A percentile compares a stretch with the other conserved stretches of the same genome.
These are phyloP conservation scores for Aspergillus luchuensis DNA, from an alignment of 2,329 filamentous ascomycete genomes.

Conservation along the genomic window DNA sequence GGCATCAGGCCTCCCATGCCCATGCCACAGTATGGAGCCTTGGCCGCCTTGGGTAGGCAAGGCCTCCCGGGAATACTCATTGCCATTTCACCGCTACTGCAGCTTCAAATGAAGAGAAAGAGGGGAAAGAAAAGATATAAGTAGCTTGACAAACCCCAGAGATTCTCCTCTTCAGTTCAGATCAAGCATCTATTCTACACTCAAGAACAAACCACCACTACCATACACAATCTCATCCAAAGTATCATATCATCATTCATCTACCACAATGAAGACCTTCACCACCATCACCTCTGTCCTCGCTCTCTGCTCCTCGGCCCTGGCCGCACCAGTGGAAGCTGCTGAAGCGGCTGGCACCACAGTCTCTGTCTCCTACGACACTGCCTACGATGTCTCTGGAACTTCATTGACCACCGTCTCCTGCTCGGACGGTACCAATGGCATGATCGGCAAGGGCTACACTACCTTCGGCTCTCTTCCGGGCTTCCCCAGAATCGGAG, in stretches of 20 bases:
- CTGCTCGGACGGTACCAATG: slow-evolving; percentile 42
- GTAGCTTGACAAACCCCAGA: neutral
- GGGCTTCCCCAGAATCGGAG: slow-evolving; percentile 53
- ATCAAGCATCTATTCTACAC: neutral
- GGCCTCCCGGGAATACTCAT: neutral
- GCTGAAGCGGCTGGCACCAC: slow-evolving; percentile 13
- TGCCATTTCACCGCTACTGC: neutral
- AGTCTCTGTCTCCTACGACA: slow-evolving; percentile 68
- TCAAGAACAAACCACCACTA: neutral
- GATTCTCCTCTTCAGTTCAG: neutral
- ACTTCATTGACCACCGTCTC: slow-evolving; percentile 58
- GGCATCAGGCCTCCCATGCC: slow-evolving; percentile 6
- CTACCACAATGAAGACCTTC: slow-evolving; percentile 31
- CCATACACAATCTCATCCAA: neutral
- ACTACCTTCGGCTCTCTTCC: slow-evolving; percentile 49
- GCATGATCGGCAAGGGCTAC: slow-evolving; percentile 36
- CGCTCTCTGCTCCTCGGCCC: slow-evolving; percentile 25
- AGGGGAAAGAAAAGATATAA: slow-evolving; percentile 1
- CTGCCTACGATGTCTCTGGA: slow-evolving; percentile 64
- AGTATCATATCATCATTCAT: neutral
- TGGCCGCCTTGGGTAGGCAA: neutral
- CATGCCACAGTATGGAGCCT: neutral
- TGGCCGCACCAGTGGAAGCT: slow-evolving; percentile 24
- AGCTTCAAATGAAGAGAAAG: neutral
- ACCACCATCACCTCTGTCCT: slow-evolving; percentile 24